Evolutionary conservation across 2,329 filamentous ascomycete species (phyloP).

Genomic region (Penicillium olsonii): DNA sequence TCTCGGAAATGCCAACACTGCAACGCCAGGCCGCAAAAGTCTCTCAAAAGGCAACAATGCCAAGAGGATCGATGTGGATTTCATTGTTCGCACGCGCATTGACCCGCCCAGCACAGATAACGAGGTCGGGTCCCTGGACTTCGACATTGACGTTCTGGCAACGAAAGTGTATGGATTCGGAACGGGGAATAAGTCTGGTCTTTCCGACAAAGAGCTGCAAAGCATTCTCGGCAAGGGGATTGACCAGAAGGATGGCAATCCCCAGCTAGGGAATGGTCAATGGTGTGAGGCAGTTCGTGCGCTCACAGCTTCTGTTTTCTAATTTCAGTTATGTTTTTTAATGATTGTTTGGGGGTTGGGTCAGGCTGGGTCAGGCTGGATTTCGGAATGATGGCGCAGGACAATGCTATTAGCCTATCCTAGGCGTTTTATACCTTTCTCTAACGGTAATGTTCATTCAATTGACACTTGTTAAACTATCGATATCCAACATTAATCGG

Average conservation of each 20-base stretch:
- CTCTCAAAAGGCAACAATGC: constrained; percentile 13
- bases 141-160: constrained; percentile 42
- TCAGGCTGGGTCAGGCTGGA: background rate
- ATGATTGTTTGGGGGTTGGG: constrained; percentile 2
- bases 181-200: constrained; percentile 24
- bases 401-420: background rate
- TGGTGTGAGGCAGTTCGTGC: constrained; percentile 43
- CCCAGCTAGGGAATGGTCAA: constrained; percentile 38
- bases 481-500: background rate
- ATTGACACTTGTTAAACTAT: background rate
- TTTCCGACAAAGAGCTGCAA: constrained; percentile 39
- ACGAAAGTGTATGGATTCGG: constrained; percentile 46
- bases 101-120: constrained; percentile 11
- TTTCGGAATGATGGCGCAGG: background rate
- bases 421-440: constrained; percentile 5
- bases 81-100: constrained; percentile 37
- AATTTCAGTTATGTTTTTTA: constrained; percentile 11
- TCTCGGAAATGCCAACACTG: constrained; percentile 27
- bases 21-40: constrained; percentile 15
- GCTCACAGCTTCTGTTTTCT: constrained; percentile 40
- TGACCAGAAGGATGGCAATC: constrained; percentile 13
- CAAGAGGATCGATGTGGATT: constrained; percentile 43
- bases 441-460: constrained; percentile 2
- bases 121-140: constrained; percentile 31
- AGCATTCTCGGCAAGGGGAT: constrained; percentile 35